These are phyloP conservation scores for Acrasis kona DNA, from an alignment of 78 protist genomes.

Conservation along the genomic window DNA sequence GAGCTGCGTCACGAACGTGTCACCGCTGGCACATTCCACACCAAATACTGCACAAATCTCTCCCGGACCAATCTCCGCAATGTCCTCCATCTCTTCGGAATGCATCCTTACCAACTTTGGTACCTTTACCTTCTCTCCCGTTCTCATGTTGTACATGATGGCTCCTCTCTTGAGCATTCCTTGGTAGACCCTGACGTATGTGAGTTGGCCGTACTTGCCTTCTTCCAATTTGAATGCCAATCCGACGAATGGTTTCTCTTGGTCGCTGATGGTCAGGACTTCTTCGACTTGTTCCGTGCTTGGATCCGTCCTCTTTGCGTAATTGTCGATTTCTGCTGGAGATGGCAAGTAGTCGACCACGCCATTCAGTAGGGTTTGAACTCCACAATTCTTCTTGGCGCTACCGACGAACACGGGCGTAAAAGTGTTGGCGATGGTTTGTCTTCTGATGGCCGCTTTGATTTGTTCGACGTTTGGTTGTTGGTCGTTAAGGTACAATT, in stretches of 20 bases:
- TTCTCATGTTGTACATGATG: conserved; percentile 36
- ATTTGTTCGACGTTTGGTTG: conserved; percentile 23
- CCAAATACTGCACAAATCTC: conserved; percentile 95
- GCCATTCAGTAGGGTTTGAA: conserved; percentile 84
- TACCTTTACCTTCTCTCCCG: conserved; percentile 41
- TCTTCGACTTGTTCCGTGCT: conserved; percentile 21
- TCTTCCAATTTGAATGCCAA: conserved; percentile 89
- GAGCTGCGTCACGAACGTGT: conserved; percentile 62
- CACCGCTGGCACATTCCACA: conserved; percentile 89
- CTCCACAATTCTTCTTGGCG: conserved; percentile 89
- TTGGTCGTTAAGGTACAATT: conserved; percentile 26
- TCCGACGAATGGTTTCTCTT: conserved; percentile 54
- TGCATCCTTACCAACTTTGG: conserved; percentile 89
- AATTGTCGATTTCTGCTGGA: conserved; percentile 55
- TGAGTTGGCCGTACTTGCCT: conserved; percentile 76
- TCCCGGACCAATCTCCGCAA: conserved; percentile 53
- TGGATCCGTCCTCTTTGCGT: neutral
- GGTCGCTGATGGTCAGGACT: conserved; percentile 34
- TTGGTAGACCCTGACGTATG: conserved; percentile 90
- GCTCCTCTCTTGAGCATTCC: conserved; percentile 64
- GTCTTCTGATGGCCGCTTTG: conserved; percentile 49
- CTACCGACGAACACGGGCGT: conserved; percentile 85
- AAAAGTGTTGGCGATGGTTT: conserved; percentile 40
- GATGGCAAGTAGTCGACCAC: conserved; percentile 69
- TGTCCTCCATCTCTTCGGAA: conserved; percentile 75